These are phyloP conservation scores for Cupressus sempervirens DNA, from an alignment of 75 land plant species.

Conservation along the genomic window DNA sequence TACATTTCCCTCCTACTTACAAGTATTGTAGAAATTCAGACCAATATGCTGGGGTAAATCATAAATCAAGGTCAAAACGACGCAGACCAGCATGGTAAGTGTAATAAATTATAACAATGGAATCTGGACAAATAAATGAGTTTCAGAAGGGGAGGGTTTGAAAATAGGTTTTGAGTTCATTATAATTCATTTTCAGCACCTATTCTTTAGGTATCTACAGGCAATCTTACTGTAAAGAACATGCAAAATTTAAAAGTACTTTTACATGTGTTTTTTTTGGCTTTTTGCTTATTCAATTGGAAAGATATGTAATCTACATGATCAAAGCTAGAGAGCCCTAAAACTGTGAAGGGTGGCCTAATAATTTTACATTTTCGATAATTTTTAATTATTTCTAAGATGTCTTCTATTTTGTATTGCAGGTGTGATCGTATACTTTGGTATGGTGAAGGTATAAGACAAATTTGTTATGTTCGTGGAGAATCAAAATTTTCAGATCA, in stretches of 20 bases:
- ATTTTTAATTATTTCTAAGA: background rate
- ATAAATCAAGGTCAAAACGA: constrained; percentile 65
- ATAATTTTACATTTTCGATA: too few species aligned
- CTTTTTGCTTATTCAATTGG: background rate
- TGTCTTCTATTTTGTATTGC: background rate
- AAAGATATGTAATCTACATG: too few species aligned
- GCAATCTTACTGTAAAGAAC: background rate
- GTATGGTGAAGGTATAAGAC: constrained; percentile 47
- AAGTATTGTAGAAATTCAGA: constrained; percentile 80
- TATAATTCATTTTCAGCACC: background rate
- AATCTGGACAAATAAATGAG: background rate
- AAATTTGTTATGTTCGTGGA: constrained; percentile 39
- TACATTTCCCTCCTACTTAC: constrained; percentile 92
- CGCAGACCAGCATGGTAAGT: constrained; percentile 94
- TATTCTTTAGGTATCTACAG: background rate
- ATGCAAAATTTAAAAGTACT: background rate
- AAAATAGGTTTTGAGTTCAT: background rate
- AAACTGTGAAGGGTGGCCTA: too few species aligned
- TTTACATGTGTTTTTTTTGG: too few species aligned
- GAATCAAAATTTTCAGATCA: constrained; percentile 60
- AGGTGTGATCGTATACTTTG: constrained; percentile 72
- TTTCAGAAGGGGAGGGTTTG: background rate
- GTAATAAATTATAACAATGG: background rate
- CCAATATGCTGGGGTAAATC: constrained; percentile 69
- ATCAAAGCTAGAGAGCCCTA: too few species aligned